A percentile compares a stretch with the other conserved stretches of the same genome.
These are phyloP conservation scores for Eimeria necatrix DNA, from an alignment of 169 alveolate genomes.

Conservation along the genomic window DNA sequence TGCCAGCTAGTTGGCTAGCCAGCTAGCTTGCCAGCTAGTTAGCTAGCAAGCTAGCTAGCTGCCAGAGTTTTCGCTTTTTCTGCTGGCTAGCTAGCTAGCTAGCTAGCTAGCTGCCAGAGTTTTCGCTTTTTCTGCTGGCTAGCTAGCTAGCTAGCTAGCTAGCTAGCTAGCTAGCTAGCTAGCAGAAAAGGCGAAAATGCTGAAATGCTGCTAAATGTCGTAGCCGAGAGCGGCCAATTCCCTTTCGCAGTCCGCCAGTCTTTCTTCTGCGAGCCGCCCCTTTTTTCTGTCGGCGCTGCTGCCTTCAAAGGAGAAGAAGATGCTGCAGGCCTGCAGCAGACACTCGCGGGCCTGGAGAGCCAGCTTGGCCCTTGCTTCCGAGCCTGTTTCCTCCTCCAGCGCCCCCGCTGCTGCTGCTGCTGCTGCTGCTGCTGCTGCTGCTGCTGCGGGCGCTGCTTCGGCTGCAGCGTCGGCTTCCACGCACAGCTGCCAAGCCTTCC, in stretches of 20 bases:
- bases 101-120: no score
- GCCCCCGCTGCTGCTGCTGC: not conserved
- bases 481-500: conserved; percentile 45
- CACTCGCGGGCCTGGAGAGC: conserved; percentile 55
- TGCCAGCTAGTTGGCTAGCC: no score
- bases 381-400: not conserved
- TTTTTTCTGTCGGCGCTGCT: conserved; percentile 26
- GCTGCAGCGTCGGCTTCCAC: not conserved
- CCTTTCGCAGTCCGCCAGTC: conserved; percentile 54
- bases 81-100: no score
- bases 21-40: no score
- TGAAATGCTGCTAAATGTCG: no score
- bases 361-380: conserved; percentile 32
- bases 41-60: no score
- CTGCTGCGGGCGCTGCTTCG: not conserved
- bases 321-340: conserved; percentile 58
- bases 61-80: no score
- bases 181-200: no score
- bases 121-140: no score
- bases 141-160: no score
- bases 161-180: no score
- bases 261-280: conserved; percentile 27
- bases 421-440: not conserved
- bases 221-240: conserved; percentile 20
- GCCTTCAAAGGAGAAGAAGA: conserved; percentile 61